A percentile compares a stretch with the other conserved stretches of the same genome.
phyloP scores from a whole-genome alignment of 2,329 filamentous ascomycete species.

The Pseudonectria buxi region DNA sequence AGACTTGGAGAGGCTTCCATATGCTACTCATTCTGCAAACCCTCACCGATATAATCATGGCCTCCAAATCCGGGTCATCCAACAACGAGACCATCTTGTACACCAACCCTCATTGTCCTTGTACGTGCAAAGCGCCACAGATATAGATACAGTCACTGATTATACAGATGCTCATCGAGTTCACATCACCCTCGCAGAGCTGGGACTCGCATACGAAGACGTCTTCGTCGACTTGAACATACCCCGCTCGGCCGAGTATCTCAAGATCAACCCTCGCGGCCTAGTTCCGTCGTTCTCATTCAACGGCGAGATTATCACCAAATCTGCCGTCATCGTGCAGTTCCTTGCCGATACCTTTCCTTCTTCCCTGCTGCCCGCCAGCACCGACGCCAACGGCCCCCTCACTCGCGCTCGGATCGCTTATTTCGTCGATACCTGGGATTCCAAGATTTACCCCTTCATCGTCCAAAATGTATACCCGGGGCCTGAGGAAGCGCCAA shows the following conservation, averaged over 20 bases:
- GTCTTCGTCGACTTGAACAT: constrained; percentile 64
- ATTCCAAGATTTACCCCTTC: constrained; percentile 48
- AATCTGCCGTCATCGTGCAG: constrained; percentile 66
- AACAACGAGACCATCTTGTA: too few species aligned
- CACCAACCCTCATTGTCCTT: too few species aligned
- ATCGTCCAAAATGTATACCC: too few species aligned
- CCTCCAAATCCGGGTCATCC: too few species aligned
- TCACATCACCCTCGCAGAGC: constrained; percentile 63
- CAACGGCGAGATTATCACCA: constrained; percentile 61
- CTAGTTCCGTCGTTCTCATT: constrained; percentile 66
- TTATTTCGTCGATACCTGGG: constrained; percentile 68
- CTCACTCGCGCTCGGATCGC: constrained; percentile 57
- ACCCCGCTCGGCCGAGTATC: constrained; percentile 66
- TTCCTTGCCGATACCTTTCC: constrained; percentile 66
- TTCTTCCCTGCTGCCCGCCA: constrained; percentile 56
- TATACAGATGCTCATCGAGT: constrained; percentile 61
- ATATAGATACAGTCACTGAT: too few species aligned
- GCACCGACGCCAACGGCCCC: constrained; percentile 45
- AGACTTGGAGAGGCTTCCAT: too few species aligned
- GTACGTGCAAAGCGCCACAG: too few species aligned
- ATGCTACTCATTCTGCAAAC: too few species aligned
- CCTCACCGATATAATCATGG: too few species aligned
- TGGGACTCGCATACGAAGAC: constrained; percentile 59
- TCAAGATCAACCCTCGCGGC: constrained; percentile 71
- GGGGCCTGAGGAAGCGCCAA: constrained; percentile 31